Base-by-base conservation (phyloP, 2,329 filamentous ascomycete species). In the Rutstroemia sydowiana region DNA sequence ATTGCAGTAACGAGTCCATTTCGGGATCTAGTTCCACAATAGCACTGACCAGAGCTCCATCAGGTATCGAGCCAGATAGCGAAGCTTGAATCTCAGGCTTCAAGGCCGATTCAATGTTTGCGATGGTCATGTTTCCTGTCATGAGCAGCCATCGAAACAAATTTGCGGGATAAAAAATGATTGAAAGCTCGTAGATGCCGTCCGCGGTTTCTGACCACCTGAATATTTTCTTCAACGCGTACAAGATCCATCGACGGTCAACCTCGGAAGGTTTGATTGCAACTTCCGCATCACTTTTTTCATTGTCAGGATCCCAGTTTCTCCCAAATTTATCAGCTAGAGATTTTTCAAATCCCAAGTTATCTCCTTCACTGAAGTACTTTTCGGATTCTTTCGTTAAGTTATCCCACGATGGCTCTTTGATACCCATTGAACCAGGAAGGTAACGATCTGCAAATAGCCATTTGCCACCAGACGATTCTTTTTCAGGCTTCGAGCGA, bases 21-120 rank as follows among this genome's bases (percentile, higher is more conserved):
- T 82, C 81, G 2, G 81, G 78, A 60, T 90, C 86, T n/a, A 83
- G 73, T 45, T 82, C 75, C 1, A 78, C 75, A 34, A 90, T 70
- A 41, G 82, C 73, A 41, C 74, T 69, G 20, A 87, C 75, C 3
- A 90, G 72, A 52, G 85, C 79, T 31, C 79, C 78, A 10, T 82
- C 74, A 13, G 78, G 68, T 23, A 75, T 71, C n/a, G 71, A 67
- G 45, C 61, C 65, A 16, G 51, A 45, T 6, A 46, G 28, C 13
- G 52, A 48, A 70, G 18, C 67, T 69, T 65, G 16, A 75, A 67
- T 41, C 31, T 75, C 70, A 13, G 73, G 71, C 55, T 74, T 73
- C 62, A 85, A 77, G 1, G 79, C 78, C 3, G 78, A 74, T 59
- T 75, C 76, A 46, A 83, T 61, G 57, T 84, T 85, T 21, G 77